Base-by-base conservation (phyloP, 2,329 filamentous ascomycete species). In the Dactylellina haptotyla region DNA sequence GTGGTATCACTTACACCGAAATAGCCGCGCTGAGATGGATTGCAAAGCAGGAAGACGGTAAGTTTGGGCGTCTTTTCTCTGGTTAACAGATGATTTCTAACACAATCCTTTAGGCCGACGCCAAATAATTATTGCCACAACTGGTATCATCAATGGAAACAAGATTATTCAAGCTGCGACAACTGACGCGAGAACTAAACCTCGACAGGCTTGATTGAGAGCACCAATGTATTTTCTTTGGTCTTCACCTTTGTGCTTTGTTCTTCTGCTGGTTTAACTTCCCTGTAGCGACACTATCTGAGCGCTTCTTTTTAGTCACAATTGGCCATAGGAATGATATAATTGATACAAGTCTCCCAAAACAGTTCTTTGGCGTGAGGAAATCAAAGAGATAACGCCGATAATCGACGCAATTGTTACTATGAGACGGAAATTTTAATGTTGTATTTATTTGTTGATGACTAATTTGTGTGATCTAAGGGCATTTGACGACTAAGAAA, bases 1-100 rank as follows among this genome's bases (percentile, higher is more conserved):
- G 95, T n/a, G 96, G 95, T 1, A 91, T 99, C 63, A 97, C 93
- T 0, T 97, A 96, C 79, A 94, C 95, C 0, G 95, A 99, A 82
- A 94, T 99, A 80, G 93, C 96, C 41, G 95, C 96, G 18, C 80
- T 99, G 79, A 86, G 96, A 62, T 98, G 97, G 80, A 90, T 99
- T 77, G 92, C 91, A 8, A 88, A 88, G 79, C 89, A 94, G 81
- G 89, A 95, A 87, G 87, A 91, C 84, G 76, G 77, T 76, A 66
- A 53, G 2, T 58, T 26, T 14, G 16, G 18, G 5, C 9, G 14
- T 41, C 28, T 18, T 12, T 4, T 48, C n/a, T 20, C 14, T 39
- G 12, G 18, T 30, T 41, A 23, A 41, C 8, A 26, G 32, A 16
- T 18, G 3, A 20, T 14, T 25, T 5, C 61, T 65, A 46, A 65